Percentiles rank a stretch among this genome's conserved stretches.
Evolutionary conservation across 805 yeast genomes (phyloP).

Genomic region (Saccharomycopsis sp.): DNA sequence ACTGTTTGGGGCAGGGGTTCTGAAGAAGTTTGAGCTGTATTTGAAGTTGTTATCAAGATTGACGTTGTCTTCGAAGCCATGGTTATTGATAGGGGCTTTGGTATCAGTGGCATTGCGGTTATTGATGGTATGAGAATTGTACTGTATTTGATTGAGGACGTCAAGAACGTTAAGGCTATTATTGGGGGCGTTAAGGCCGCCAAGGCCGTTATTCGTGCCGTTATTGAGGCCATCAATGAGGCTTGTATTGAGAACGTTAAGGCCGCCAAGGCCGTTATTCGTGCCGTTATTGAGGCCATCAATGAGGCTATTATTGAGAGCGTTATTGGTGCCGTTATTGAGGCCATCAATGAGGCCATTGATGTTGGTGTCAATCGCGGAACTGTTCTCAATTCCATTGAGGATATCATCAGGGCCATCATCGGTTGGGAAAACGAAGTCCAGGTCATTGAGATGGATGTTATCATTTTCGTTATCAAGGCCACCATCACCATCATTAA

Average conservation of each 20-base stretch:
- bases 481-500: neutral
- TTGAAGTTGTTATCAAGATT: no score
- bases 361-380: neutral
- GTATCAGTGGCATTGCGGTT: no score
- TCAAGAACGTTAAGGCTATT: neutral
- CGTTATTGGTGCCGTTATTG: neutral
- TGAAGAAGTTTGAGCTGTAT: no score
- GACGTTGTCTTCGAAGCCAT: no score
- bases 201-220: neutral
- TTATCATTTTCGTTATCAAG: no score
- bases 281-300: neutral
- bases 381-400: neutral
- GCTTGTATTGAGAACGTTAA: neutral
- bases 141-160: neutral
- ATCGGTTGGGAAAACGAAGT: neutral
- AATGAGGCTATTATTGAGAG: neutral
- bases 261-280: neutral
- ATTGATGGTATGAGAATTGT: no score
- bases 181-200: neutral
- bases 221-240: neutral
- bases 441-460: neutral
- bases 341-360: neutral
- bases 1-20: no score
- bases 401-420: neutral
- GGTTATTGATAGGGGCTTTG: no score